Conservation (phyloP, 495 filamentous ascomycete genomes). For the Apiosordaria backusii region DNA sequence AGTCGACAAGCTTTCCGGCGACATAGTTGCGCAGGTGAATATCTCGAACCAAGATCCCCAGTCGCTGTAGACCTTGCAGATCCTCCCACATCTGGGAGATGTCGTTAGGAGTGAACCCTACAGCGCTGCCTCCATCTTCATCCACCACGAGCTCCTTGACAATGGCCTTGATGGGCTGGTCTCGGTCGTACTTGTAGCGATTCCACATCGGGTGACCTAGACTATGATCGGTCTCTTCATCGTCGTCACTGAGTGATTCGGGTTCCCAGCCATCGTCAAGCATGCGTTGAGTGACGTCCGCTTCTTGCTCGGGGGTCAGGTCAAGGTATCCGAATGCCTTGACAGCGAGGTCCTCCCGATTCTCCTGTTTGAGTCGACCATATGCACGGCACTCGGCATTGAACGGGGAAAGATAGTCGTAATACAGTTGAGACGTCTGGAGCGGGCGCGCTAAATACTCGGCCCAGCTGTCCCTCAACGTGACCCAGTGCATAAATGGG, state of each 20-base stretch:
- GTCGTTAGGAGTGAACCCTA: neutral
- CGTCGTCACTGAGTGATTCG: neutral
- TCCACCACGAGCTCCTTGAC: conserved; percentile 17
- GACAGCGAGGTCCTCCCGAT: conserved; percentile 14
- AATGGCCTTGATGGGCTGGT: conserved; percentile 16
- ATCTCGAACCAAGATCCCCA: conserved; percentile 20
- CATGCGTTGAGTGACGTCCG: neutral
- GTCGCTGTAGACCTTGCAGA: conserved; percentile 12
- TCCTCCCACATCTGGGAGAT: conserved; percentile 16
- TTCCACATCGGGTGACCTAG: conserved; percentile 8
- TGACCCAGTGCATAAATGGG: neutral
- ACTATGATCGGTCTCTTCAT: neutral
- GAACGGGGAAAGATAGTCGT: conserved; percentile 18
- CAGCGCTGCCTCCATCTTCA: neutral
- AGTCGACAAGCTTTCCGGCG: conserved; percentile 21
- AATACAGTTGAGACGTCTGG: conserved; percentile 3
- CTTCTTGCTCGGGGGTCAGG: conserved; percentile 17
- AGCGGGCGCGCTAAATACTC: neutral
- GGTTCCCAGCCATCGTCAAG: neutral
- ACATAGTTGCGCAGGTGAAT: conserved; percentile 19
- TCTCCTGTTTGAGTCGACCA: conserved; percentile 16
- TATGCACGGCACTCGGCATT: conserved; percentile 21
- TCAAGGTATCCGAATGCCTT: conserved; percentile 19
- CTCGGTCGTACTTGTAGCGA: conserved; percentile 3
- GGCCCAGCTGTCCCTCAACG: neutral